Percentiles rank a stretch among this genome's conserved stretches.
These are phyloP conservation scores for Basipetospora sp. DNA, from an alignment of 2,329 filamentous ascomycete genomes.

Conservation along the genomic window DNA sequence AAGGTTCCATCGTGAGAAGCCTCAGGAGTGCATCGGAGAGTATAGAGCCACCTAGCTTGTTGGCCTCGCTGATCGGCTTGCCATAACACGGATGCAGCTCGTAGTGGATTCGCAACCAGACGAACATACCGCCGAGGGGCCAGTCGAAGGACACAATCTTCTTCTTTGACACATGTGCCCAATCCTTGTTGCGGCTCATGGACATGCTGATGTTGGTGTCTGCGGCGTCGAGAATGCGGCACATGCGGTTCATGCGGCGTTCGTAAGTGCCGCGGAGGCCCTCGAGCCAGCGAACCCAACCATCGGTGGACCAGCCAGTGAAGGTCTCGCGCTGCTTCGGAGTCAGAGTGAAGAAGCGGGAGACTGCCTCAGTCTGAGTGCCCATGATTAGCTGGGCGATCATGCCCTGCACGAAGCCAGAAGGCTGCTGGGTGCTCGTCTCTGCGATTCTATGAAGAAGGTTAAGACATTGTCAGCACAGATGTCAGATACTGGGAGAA, in stretches of 20 bases:
- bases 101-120: constrained; percentile 65
- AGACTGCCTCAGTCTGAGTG: constrained; percentile 32
- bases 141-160: constrained; percentile 62
- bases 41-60: constrained; percentile 32
- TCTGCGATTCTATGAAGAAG: constrained; percentile 51
- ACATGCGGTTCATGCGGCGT: constrained; percentile 70
- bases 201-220: constrained; percentile 28
- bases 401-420: constrained; percentile 76
- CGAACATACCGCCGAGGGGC: constrained; percentile 81
- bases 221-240: constrained; percentile 45
- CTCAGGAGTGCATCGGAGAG: constrained; percentile 56
- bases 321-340: constrained; percentile 33
- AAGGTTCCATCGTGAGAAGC: constrained; percentile 53
- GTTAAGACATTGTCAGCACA: too few species aligned
- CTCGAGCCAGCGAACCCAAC: constrained; percentile 84
- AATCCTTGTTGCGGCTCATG: constrained; percentile 43
- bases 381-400: constrained; percentile 66
- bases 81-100: constrained; percentile 55
- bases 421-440: constrained; percentile 65
- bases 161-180: constrained; percentile 62
- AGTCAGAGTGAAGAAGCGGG: constrained; percentile 28
- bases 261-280: constrained; percentile 75
- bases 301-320: constrained; percentile 59
- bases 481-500: too few species aligned
- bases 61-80: constrained; percentile 13